Base-by-base conservation (phyloP, 2,329 filamentous ascomycete genomes). In the Botrytis elliptica region DNA sequence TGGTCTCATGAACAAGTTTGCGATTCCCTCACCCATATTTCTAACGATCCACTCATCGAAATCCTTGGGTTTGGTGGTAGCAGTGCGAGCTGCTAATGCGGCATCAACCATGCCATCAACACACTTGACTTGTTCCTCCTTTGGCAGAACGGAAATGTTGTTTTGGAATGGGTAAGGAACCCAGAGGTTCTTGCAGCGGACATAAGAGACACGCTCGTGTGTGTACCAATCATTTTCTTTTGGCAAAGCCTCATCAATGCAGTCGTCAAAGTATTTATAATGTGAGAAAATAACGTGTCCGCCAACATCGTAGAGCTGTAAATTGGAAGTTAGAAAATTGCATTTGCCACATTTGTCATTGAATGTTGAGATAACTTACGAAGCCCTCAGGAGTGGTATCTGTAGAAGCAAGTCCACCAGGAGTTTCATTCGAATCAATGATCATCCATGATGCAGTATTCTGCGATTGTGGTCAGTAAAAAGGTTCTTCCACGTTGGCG, bases 231-330 rank as follows among this genome's bases (percentile, higher is more conserved):
- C 96, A 75, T 93, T 92, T 74, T 94, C 90, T 82, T 94, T 94
- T 81, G 96, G 96, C 60, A 99, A 91, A 71, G 96, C 96, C 88
- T 99, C 96, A 84, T 98, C 90, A 83, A 99, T 92, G 87, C 93
- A 97, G 88, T 99, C 96, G 86, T 99, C 96, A 84, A 99, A 99
- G 90, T 99, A 99, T 87, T 98, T 98, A 92, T 99, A 99, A 90
- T 88, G 85, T 42, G 82, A 80, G 77, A 89, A 86, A 57, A 87
- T 82, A 74, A 89, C 83, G 67, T 81, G 85, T 59, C 86, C 86
- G 70, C 86, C 83, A 62, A 99, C 96, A 85, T 99, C 96, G 89
- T 98, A 99, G 81, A 99, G 90, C 95, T 97, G 52, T 57, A 81
- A 36, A 74, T 42, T 62, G 2, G 29, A 38, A 69, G 75, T 79